Evolutionary conservation across 75 land plant species (phyloP), one percentile per base, ranked within the genome.

Genomic region (Pinus albicaulis): DNA sequence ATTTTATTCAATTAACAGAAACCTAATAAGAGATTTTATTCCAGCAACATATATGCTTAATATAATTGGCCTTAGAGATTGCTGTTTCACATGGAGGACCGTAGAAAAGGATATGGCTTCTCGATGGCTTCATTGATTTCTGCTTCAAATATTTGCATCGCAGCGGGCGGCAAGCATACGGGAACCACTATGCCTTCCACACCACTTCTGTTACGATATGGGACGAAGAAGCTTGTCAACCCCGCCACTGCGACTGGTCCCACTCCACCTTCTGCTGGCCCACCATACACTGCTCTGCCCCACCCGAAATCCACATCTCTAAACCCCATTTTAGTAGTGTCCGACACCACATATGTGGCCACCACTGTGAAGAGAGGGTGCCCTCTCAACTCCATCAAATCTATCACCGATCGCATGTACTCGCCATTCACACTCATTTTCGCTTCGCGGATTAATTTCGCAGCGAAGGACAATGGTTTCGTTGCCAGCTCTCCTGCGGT

Each of bases 401-500:
- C 92, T 6, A 89, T 84, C 48, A 77, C 59, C 8, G 93, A 91
- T 38, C 80, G 76, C 81, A 95, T 81, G 84, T 92, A 95, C 62
- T 84, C 89, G 16, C 83, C 87, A 2, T 74, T 80, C 15, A 92
- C 82, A 59, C 26, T 48, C 23, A 56, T 70, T 55, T 89, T 92
- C 12, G 98, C 90, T 58, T 83, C 74, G 65, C 71, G 84, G 52
- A 95, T 84, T 31, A 84, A 75, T 34, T 84, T 80, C 74, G 92
- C 76, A 15, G 91, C 92, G 74, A 79, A 75, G 12, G 80, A 82
- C 57, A 92, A 31, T 2, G 90, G 90, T n/a, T 64, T 75, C 48
- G 63, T 3, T 65, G 76, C 61, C 0, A 94, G 76, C 57, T 87
- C 82, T 0, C 41, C 84, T 3, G 89, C 92, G 2, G 88, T 82